Evolutionary conservation across 768 basidiomycete genomes (phyloP), one percentile per base, ranked within the genome.

Genomic region (Dendrothele bispora): DNA sequence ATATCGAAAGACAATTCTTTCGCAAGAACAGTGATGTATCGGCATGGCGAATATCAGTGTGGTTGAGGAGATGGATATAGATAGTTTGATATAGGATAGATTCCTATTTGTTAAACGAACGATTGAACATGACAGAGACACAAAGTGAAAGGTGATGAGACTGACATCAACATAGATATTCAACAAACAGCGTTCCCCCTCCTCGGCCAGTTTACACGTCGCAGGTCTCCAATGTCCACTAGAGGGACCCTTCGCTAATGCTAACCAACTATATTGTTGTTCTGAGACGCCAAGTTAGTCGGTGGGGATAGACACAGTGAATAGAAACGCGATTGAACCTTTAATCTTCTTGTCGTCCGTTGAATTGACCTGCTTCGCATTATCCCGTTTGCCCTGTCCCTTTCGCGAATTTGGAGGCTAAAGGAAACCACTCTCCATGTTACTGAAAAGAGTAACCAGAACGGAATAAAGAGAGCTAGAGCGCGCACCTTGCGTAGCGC

Each of bases 211-310:
- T 57, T 76, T 86, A 65, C 88, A 91, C 10, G 79, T 83, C 20
- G 84, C 88, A 34, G 76, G 65, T 58, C 86, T 73, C 89, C 89
- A 91, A 34, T 84, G 82, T 12, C 82, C 84, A 7, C 72, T 71
- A 22, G 72, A 62, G 24, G 77, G 54, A 20, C 73, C 72, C 53
- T 78, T 80, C 32, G 78, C 65, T 15, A 87, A 71, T 12, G 75
- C 73, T 36, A 86, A 75, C 86, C 86, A 88, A 57, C 80, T 87
- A 17, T 82, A 71, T 66, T 84, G 88, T 58, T 91, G 87, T 90
- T 58, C 22, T 56, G 24, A 50, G 51, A 27, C 24, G 21, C 22
- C 25, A n/a, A n/a, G 17, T 24, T 15, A 36, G 4, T 43, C 26
- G 39, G 29, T 21, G 48, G 51, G 24, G 44, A 34, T 24, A 15